Base-by-base conservation (phyloP, 2,329 filamentous ascomycete genomes). In the Fusarium phyllophilum region DNA sequence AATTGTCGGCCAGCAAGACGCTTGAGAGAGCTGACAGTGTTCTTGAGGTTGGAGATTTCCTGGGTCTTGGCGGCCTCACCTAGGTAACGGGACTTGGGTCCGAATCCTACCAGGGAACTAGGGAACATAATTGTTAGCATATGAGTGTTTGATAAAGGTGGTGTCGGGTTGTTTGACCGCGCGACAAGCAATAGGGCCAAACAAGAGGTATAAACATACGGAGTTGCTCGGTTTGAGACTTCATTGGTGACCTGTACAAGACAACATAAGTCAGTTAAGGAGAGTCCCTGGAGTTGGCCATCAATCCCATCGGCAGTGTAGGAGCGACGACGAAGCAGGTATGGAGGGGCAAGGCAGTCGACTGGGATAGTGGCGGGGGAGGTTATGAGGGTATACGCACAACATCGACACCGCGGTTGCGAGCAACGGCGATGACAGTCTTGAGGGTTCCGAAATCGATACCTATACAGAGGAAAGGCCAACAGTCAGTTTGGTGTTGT, bases 11-110 rank as follows among this genome's bases (percentile, higher is more conserved):
- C 96, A 81, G 93, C 93, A 78, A 99, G 92, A 81, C 96, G 94
- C 88, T 97, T 97, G 80, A 99, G 90, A 77, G 91, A 95, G 83
- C 91, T 89, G 86, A 99, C 94, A 78, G 96, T 99, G 90, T 99
- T 99, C 89, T 98, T 99, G 81, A 98, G 91, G 89, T 99, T 99
- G 81, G 96, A 97, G 83, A 97, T 97, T 86, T 99, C 96, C 87
- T 98, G 96, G 77, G 96, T 98, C 91, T 98, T 98, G 78, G 96
- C 96, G 66, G 94, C 85, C 87, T 99, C 96, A 77, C 96, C 96
- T 76, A 99, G 90, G 83, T 97, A 97, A 87, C 96, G 93, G 84
- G 90, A 92, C 87, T 97, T 97, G 83, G 94, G 93, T 69, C 95
- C 94, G 85, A 99, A 99, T 80, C 94, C 95, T 80, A 99, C 96